Evolutionary conservation across 495 filamentous ascomycete species (phyloP).

Genomic region (Echria macrotheca): DNA sequence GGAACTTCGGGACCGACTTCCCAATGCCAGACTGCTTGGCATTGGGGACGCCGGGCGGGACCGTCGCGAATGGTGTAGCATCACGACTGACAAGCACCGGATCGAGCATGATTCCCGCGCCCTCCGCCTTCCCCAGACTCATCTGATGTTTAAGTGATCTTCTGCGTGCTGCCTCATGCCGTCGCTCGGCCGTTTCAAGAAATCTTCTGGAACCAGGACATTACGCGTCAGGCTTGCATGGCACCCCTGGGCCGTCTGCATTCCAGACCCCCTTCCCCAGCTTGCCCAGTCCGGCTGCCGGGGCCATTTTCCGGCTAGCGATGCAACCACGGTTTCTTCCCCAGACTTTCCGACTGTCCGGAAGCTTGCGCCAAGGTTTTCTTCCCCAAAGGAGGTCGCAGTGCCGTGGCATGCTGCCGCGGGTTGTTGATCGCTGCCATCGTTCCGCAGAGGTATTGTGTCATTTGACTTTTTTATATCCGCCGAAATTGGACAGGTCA

Average conservation of each 20-base stretch:
- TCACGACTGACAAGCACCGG: no score
- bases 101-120: no score
- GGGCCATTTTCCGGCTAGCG: conserved; percentile 27
- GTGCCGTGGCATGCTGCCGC: conserved; percentile 10
- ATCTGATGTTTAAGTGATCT: conserved; percentile 10
- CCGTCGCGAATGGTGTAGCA: no score
- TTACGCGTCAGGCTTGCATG: conserved; percentile 11
- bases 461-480: conserved; percentile 26
- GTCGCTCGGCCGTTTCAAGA: conserved; percentile 29
- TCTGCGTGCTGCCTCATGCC: conserved; percentile 16
- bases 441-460: conserved; percentile 16
- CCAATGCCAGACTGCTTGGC: conserved; percentile 3
- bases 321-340: conserved; percentile 22
- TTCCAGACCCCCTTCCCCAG: conserved; percentile 6
- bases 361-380: conserved; percentile 19
- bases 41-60: no score
- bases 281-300: conserved; percentile 15
- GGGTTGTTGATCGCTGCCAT: conserved; percentile 6
- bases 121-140: no score
- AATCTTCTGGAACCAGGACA: conserved; percentile 27
- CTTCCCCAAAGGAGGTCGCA: conserved; percentile 3
- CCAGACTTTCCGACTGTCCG: conserved; percentile 31
- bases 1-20: neutral
- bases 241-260: conserved; percentile 3
- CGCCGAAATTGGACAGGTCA: no score